phyloP scores from a whole-genome alignment of 202 grass and related monocot species.

The Eragrostis tef region DNA sequence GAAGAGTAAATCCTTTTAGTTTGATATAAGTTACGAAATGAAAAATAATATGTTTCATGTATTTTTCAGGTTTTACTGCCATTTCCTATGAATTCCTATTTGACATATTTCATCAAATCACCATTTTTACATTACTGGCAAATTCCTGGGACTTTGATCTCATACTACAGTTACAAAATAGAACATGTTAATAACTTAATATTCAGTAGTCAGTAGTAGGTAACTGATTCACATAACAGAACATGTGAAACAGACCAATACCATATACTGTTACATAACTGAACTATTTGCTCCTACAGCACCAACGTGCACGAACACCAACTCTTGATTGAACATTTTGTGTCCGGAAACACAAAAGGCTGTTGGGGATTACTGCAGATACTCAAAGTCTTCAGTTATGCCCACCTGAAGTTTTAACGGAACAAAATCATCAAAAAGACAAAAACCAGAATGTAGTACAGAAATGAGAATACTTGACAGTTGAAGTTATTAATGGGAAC shows the following conservation, averaged over 20 bases:
- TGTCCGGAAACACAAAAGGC: conserved; percentile 10
- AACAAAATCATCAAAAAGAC: conserved; percentile 11
- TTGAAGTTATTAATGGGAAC: neutral
- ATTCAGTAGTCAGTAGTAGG: neutral
- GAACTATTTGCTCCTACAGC: neutral
- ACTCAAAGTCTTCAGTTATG: conserved; percentile 90
- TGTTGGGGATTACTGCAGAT: conserved; percentile 59
- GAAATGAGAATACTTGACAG: neutral
- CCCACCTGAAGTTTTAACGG: conserved; percentile 58
- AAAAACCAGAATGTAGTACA: neutral
- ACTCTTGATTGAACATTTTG: conserved; percentile 20
- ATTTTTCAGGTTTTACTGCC: neutral
- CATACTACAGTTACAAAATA: neutral
- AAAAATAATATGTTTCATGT: too few relatives aligned
- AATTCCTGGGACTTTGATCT: neutral
- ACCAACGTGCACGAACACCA: neutral
- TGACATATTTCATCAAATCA: neutral
- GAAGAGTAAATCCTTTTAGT: neutral
- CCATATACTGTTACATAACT: conserved; percentile 14
- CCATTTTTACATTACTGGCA: neutral
- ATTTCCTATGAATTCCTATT: neutral
- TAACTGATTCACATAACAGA: neutral
- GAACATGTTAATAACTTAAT: neutral
- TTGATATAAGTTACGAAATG: neutral
- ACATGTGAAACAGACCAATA: neutral